Evolutionary conservation across 208 protist genomes (phyloP).

Genomic region (Trypanosoma boissoni): DNA sequence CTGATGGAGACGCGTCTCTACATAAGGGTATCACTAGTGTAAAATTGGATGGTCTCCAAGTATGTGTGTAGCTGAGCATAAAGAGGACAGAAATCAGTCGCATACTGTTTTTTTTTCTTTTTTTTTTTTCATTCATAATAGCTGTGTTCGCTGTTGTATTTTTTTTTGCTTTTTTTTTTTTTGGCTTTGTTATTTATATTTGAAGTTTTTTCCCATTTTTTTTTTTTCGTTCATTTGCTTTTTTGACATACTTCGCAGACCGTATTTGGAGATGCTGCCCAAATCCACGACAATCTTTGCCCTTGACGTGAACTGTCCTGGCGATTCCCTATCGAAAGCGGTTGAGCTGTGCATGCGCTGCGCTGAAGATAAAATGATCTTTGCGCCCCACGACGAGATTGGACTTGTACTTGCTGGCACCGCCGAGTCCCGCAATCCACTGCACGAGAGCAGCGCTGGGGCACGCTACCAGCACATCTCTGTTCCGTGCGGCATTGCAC

Average conservation of each 20-base stretch:
- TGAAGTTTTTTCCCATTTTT: background rate
- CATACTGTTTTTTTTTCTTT: too few relatives aligned
- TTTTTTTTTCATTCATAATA: background rate
- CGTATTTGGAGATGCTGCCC: too few relatives aligned
- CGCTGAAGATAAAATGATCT: slow-evolving; percentile 44
- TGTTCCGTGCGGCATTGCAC: slow-evolving; percentile 18
- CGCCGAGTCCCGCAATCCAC: slow-evolving; percentile 28
- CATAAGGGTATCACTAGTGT: too few relatives aligned
- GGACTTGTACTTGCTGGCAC: slow-evolving; percentile 68
- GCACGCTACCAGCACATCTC: slow-evolving; percentile 33
- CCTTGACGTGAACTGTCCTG: slow-evolving; percentile 41
- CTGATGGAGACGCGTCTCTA: too few relatives aligned
- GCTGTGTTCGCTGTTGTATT: background rate
- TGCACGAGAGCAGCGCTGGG: slow-evolving; percentile 18
- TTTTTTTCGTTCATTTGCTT: slow-evolving; percentile 3
- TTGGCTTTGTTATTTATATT: background rate
- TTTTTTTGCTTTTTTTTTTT: slow-evolving; percentile 3
- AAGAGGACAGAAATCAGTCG: too few relatives aligned
- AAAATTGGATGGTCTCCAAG: too few relatives aligned
- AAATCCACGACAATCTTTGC: slow-evolving; percentile 46
- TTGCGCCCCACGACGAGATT: slow-evolving; percentile 58
- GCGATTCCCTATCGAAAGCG: slow-evolving; percentile 21
- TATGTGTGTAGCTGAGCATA: too few relatives aligned
- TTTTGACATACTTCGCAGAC: slow-evolving; percentile 1
- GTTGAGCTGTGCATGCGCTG: slow-evolving; percentile 32